These are phyloP conservation scores for Coprinopsis sp. DNA, from an alignment of 768 basidiomycete genomes.

Conservation along the genomic window DNA sequence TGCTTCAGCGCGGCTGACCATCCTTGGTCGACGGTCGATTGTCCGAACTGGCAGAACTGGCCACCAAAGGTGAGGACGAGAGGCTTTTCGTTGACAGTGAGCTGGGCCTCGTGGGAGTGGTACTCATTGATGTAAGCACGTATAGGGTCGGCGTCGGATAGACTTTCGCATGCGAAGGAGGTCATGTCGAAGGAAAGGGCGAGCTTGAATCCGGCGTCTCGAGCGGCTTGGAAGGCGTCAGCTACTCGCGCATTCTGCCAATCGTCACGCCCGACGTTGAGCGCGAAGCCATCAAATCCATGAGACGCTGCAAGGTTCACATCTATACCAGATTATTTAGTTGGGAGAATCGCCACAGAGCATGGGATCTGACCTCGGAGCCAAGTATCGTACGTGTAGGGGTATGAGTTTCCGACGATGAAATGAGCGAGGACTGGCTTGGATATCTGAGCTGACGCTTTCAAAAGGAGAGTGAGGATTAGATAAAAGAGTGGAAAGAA, in stretches of 20 bases:
- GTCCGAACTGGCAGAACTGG: constrained; percentile 50
- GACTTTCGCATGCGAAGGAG: constrained; percentile 36
- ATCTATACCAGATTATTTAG: constrained; percentile 27
- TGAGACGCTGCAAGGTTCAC: constrained; percentile 44
- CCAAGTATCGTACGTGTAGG: constrained; percentile 49
- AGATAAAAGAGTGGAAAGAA: no score
- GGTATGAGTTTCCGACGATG: constrained; percentile 62
- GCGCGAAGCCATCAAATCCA: constrained; percentile 52
- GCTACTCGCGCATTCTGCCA: constrained; percentile 42
- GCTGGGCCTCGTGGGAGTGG: constrained; percentile 36
- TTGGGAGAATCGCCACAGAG: not conserved
- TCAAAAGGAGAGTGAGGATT: not conserved
- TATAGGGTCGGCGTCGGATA: constrained; percentile 29
- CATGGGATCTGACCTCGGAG: constrained; percentile 17
- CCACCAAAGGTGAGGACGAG: constrained; percentile 53
- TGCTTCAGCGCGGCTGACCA: constrained; percentile 37
- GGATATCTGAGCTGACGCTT: not conserved
- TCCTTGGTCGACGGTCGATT: constrained; percentile 32
- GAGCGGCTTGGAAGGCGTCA: constrained; percentile 41
- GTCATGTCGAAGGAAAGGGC: constrained; percentile 46
- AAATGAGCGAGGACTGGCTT: constrained; percentile 50
- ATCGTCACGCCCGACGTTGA: constrained; percentile 47
- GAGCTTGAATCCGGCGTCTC: constrained; percentile 34
- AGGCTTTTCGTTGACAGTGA: constrained; percentile 32
- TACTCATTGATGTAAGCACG: constrained; percentile 36